Conservation (phyloP, 495 filamentous ascomycete species). For the Penicillium parvum region DNA sequence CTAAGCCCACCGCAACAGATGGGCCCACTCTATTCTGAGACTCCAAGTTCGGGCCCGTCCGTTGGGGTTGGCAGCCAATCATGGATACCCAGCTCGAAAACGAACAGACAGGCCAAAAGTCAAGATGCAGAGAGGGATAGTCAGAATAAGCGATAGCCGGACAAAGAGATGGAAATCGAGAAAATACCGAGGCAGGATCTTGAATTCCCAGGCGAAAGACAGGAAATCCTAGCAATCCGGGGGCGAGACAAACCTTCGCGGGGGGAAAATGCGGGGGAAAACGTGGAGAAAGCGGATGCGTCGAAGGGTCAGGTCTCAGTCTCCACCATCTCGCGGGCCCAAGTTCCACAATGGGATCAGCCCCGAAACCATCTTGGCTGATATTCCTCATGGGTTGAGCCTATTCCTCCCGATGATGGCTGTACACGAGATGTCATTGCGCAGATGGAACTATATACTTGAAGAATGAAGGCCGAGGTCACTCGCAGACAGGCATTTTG, state of each 20-base stretch:
- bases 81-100: no score
- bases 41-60: conserved; percentile 2
- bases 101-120: neutral
- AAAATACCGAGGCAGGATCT: conserved; percentile 31
- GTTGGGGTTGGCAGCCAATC: conserved; percentile 2
- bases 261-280: conserved; percentile 25
- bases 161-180: conserved; percentile 11
- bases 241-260: conserved; percentile 1
- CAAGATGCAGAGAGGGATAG: neutral
- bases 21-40: no score
- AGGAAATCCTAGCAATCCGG: neutral
- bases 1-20: no score
- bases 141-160: conserved; percentile 24
- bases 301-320: conserved; percentile 8
- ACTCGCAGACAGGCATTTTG: no score
- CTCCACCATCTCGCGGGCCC: conserved; percentile 2
- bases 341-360: conserved; percentile 14
- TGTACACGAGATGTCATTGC: conserved; percentile 1
- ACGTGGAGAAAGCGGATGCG: conserved; percentile 20
- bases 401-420: no score
- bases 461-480: neutral
- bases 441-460: conserved; percentile 1
- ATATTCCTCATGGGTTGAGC: no score
- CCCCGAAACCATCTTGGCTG: conserved; percentile 19
- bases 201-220: neutral